Conservation (phyloP, 2,329 filamentous ascomycete species). For the Ophiostoma ips region DNA sequence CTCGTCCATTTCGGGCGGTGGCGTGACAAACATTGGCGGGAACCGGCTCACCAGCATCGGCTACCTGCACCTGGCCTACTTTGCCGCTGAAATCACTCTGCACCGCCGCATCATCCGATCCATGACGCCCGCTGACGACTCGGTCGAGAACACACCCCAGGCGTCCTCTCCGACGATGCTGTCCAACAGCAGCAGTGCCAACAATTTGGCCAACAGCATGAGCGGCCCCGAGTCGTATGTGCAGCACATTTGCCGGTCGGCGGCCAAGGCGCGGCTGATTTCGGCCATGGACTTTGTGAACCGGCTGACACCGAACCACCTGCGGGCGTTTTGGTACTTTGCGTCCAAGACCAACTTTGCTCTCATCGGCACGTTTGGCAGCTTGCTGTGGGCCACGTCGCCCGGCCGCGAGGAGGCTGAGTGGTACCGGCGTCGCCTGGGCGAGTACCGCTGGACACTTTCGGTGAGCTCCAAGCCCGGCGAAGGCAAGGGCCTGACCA, state of each 20-base stretch:
- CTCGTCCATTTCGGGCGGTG: constrained; percentile 30
- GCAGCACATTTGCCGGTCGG: constrained; percentile 81
- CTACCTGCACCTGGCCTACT: constrained; percentile 82
- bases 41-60: constrained; percentile 47
- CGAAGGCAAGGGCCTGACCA: constrained; percentile 42
- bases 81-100: constrained; percentile 85
- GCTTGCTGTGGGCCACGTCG: constrained; percentile 76
- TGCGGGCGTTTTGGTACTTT: constrained; percentile 89
- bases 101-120: constrained; percentile 84
- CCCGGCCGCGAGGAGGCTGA: constrained; percentile 79
- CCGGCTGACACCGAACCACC: constrained; percentile 69
- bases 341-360: constrained; percentile 84
- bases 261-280: constrained; percentile 85
- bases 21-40: constrained; percentile 23
- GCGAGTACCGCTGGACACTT: constrained; percentile 89
- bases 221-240: constrained; percentile 60
- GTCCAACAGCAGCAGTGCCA: constrained; percentile 14
- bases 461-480: constrained; percentile 66
- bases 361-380: constrained; percentile 86
- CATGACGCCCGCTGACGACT: constrained; percentile 35
- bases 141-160: constrained; percentile 20
- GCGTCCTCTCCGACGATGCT: constrained; percentile 9
- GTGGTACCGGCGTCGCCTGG: constrained; percentile 74
- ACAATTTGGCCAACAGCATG: constrained; percentile 1
- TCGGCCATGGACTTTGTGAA: constrained; percentile 97